Conservation (phyloP, 441 rosid genomes). For the Bruguiera hainesii region DNA sequence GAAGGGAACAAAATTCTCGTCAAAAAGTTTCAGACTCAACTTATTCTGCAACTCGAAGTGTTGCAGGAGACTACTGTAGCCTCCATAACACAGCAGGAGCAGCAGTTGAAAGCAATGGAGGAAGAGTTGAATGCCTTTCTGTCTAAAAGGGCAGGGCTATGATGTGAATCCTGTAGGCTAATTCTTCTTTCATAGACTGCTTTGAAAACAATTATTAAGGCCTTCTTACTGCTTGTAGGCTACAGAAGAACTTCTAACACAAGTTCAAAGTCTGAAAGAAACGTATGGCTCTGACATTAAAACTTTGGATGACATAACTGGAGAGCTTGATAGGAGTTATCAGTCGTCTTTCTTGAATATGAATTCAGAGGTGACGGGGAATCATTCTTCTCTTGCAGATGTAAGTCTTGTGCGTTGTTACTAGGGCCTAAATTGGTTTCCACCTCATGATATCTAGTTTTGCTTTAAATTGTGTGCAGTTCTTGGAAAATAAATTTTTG, state of each 20-base stretch:
- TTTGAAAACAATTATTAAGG: neutral
- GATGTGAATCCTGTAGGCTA: neutral
- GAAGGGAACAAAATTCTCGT: conserved; percentile 61
- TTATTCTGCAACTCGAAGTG: conserved; percentile 54
- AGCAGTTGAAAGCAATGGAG: conserved; percentile 69
- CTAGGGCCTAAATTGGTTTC: neutral
- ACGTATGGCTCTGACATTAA: conserved; percentile 53
- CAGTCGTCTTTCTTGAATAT: conserved; percentile 50
- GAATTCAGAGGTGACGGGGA: conserved; percentile 60
- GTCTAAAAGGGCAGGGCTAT: conserved; percentile 61
- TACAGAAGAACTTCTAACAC: conserved; percentile 53
- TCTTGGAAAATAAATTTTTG: conserved; percentile 59
- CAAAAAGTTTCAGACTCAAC: conserved; percentile 58
- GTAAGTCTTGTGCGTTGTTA: conserved; percentile 34
- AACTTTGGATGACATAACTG: conserved; percentile 51
- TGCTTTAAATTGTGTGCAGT: conserved; percentile 35
- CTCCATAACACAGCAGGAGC: conserved; percentile 68
- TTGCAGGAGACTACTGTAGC: conserved; percentile 64
- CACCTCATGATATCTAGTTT: conserved; percentile 21
- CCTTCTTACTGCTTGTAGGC: conserved; percentile 36
- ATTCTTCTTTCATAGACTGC: neutral
- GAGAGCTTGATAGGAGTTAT: conserved; percentile 50
- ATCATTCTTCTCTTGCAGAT: conserved; percentile 55
- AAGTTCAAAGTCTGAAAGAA: conserved; percentile 49
- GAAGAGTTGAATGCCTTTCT: conserved; percentile 66